Evolutionary conservation across 1,139 yeast species (phyloP), one percentile per base, ranked within the genome.

Genomic region (Candida dubliniensis): DNA sequence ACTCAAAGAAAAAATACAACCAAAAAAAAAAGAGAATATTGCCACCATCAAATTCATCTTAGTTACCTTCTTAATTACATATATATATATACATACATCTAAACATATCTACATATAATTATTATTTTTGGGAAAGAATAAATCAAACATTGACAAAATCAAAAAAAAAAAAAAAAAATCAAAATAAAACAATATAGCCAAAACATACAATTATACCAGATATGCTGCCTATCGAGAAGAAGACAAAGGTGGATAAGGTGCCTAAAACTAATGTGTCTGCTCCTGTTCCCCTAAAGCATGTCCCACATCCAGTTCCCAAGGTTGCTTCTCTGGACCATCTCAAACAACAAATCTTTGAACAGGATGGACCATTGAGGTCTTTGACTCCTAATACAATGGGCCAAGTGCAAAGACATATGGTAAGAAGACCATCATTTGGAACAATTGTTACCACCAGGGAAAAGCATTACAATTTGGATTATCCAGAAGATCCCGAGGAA

Each of bases 401-500:
- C 26, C 31, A 53, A 18, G 58, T 59, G 1, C 52, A 50, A 35
- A 45, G 38, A 29, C 50, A 48, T 29, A 44, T 44, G 13, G 39
- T 46, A 13, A 56, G 74, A 49, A 56, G 73, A 43, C 73, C 71
- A 1, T 68, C 74, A 8, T 71, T 70, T 45, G 61, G 61, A 31
- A 60, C 64, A 32, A 63, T 72, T 42, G 72, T 68, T 43, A 46
- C 57, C 9, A 53, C 55, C 13, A 64, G 86, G 45, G 74, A 80
- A 46, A 53, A 63, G 26, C 67, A 66, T 49, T 86, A 84, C 56
- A 69, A 74, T 40, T 62, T 86, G 45, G 86, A 86, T 54, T 82
- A 77, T 47, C 84, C 86, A 1, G 72, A 68, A 3, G 74, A 77
- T 50, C 64, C 60, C n/a, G 66, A 66, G 0, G 73, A 70, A 39